A percentile compares a stretch with the other conserved stretches of the same genome.
Conservation (phyloP, 345 rosid genomes). For the Brassica incana region DNA sequence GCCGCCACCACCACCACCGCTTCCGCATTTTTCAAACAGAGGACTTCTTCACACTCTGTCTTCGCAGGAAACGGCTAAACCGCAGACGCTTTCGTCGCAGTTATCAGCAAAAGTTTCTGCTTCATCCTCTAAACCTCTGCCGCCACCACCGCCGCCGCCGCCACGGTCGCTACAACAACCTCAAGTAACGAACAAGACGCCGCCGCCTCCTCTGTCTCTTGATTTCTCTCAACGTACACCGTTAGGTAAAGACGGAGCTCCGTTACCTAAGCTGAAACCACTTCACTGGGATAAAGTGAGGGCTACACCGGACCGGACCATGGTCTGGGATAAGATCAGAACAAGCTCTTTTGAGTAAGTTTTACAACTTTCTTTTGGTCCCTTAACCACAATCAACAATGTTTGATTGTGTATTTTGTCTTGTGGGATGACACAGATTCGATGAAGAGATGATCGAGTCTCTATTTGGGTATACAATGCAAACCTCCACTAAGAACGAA, state of each 20-base stretch:
- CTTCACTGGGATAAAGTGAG: constrained; percentile 99
- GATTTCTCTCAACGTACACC: constrained; percentile 47
- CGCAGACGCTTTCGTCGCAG: constrained; percentile 29
- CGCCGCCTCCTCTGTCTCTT: constrained; percentile 75
- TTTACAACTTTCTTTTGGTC: not conserved
- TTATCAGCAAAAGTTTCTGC: constrained; percentile 29
- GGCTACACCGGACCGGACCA: constrained; percentile 76
- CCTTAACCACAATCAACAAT: not conserved
- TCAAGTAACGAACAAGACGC: constrained; percentile 37
- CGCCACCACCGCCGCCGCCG: constrained; percentile 51
- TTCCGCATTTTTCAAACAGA: constrained; percentile 33
- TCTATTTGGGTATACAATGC: constrained; percentile 79
- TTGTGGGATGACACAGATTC: constrained; percentile 50
- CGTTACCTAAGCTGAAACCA: constrained; percentile 88
- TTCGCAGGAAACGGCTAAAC: not conserved
- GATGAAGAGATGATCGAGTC: constrained; percentile 99
- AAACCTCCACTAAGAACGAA: constrained; percentile 56
- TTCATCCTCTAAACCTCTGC: constrained; percentile 43
- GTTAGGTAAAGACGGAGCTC: constrained; percentile 69
- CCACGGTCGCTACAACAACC: constrained; percentile 47
- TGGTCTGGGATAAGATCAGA: constrained; percentile 94
- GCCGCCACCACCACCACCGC: constrained; percentile 51
- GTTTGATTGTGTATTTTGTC: constrained; percentile 9
- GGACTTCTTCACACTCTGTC: constrained; percentile 6
- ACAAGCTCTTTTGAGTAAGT: constrained; percentile 97